These are phyloP conservation scores for Rhodotorula sp. DNA, from an alignment of 1,284 basidiomycete genomes.

Conservation along the genomic window DNA sequence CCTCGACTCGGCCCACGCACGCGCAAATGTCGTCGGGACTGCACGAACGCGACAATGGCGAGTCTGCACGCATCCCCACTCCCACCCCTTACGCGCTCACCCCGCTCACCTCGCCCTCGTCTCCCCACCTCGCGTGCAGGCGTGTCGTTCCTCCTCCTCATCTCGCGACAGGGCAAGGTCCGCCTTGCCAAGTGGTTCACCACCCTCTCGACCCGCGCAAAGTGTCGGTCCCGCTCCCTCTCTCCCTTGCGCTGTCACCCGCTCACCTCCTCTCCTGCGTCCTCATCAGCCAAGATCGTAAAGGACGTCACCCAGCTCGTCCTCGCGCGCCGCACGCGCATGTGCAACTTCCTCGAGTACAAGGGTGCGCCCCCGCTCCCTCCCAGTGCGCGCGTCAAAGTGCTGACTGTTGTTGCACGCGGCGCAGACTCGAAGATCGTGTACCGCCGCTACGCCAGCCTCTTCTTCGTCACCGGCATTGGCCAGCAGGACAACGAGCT, in stretches of 20 bases:
- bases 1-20: neutral
- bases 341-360: slow-evolving; percentile 99
- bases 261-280: neutral
- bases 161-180: slow-evolving; percentile 74
- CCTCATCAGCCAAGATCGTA: slow-evolving; percentile 72
- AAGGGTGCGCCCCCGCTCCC: slow-evolving; percentile 66
- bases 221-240: slow-evolving; percentile 56
- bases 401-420: too few species aligned
- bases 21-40: slow-evolving; percentile 31
- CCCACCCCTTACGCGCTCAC: neutral
- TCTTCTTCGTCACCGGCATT: slow-evolving; percentile 97
- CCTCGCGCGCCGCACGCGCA: slow-evolving; percentile 86
- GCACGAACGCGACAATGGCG: slow-evolving; percentile 40
- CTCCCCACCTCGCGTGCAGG: slow-evolving; percentile 16
- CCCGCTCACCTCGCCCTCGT: neutral
- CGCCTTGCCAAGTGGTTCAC: slow-evolving; percentile 98
- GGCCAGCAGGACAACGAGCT: slow-evolving; percentile 85
- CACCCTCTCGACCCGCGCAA: slow-evolving; percentile 88
- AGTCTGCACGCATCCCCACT: neutral
- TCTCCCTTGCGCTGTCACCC: too few species aligned
- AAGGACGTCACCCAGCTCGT: slow-evolving; percentile 99
- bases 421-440: slow-evolving; percentile 70
- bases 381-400: neutral
- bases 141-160: slow-evolving; percentile 38
- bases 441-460: slow-evolving; percentile 93